Evolutionary conservation across 805 yeast species (phyloP), one percentile per base, ranked within the genome.

Genomic region (Maudiozyma pseudohumilis): DNA sequence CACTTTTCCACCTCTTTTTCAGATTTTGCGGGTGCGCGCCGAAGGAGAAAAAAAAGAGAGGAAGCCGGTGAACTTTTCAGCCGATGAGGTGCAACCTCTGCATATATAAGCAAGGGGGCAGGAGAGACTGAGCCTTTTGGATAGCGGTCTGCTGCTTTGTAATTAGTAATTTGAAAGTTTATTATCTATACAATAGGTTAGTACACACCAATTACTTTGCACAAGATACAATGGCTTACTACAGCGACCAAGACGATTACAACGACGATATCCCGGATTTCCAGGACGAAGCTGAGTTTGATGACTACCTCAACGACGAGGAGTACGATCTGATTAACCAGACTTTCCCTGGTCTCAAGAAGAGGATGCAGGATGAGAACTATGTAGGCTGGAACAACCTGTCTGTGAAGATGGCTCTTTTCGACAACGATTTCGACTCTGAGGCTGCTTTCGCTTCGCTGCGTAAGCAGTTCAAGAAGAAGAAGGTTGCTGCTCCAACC

Each of bases 331-430:
- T 64, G 20, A 60, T 76, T 46, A 64, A 68, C 42, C 66, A 61
- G 3, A 38, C 60, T n/a, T 61, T 75, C 28, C 79, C 80, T 2
- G 34, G 48, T 17, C 55, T 70, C 17, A 68, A 67, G 47, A 43
- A 57, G 27, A 50, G 50, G 36, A 48, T 71, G 38, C 55, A 47
- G 17, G 56, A 61, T 15, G 58, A 48, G 22, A 56, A 61, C 15
- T 73, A 70, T 46, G 63, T 66, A 38, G 65, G 70, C 25, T 60
- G 63, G 46, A 52, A 48, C 16, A 67, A 73, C 27, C 39, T 60
- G 11, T 65, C 66, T 30, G 54, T 76, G 38, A 76, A 76, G 50
- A 69, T 72, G 48, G 65, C 72, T 1, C 61, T 77, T 6, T 74
- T 72, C 59, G 68, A 61, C 47, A 69, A 69, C 41, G 69, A 72